Conservation (phyloP, 2,329 filamentous ascomycete species). For the Penicillium sp. region DNA sequence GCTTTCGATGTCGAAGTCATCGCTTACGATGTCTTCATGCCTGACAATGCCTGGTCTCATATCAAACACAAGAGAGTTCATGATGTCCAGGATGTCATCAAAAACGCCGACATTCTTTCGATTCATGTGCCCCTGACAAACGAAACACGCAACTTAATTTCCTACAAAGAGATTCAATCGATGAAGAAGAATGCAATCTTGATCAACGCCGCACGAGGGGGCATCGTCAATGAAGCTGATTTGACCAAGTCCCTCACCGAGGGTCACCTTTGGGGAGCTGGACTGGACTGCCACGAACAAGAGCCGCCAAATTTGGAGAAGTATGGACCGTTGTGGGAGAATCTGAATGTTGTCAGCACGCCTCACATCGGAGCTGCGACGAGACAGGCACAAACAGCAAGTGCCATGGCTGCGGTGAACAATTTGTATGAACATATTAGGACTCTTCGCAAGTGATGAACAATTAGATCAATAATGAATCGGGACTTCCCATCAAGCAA, state of each 20-base stretch:
- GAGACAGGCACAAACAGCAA: conserved; percentile 35
- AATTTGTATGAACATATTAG: conserved; percentile 24
- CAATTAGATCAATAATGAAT: neutral
- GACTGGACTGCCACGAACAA: conserved; percentile 42
- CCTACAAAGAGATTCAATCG: conserved; percentile 27
- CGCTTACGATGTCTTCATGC: conserved; percentile 39
- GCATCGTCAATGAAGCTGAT: conserved; percentile 41
- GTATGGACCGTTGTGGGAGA: conserved; percentile 36
- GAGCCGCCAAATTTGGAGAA: conserved; percentile 39
- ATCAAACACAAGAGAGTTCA: conserved; percentile 32
- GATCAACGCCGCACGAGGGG: conserved; percentile 43
- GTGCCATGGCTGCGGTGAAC: conserved; percentile 38
- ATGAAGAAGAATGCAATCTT: conserved; percentile 44
- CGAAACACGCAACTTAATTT: conserved; percentile 34
- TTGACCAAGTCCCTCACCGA: conserved; percentile 33
- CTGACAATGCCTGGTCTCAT: conserved; percentile 32
- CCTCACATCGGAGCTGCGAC: conserved; percentile 51
- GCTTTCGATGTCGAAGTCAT: conserved; percentile 37
- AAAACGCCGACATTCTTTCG: conserved; percentile 35
- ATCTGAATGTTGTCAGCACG: conserved; percentile 40
- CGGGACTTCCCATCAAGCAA: too few relatives aligned
- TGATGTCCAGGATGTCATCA: conserved; percentile 34
- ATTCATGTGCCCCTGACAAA: conserved; percentile 41
- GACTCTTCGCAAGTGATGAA: neutral
- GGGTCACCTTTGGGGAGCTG: conserved; percentile 40